phyloP scores from a whole-genome alignment of 164 flowering plant species.

The Sextonia rubra region DNA sequence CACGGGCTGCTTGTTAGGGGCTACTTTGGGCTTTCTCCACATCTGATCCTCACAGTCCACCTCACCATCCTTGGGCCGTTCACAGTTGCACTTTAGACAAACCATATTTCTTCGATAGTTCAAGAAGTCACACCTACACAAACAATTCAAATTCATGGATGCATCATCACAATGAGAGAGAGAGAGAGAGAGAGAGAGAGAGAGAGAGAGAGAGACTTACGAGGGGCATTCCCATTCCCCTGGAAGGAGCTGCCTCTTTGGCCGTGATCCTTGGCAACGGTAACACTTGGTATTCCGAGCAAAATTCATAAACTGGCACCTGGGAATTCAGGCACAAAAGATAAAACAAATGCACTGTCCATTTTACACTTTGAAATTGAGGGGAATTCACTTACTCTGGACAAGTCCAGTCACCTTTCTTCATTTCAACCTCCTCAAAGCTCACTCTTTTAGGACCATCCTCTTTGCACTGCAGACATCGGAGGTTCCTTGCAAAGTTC shows the following conservation, averaged over 20 bases:
- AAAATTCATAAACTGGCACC: conserved; percentile 82
- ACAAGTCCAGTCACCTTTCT: conserved; percentile 88
- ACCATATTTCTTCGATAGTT: conserved; percentile 52
- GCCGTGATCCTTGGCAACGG: conserved; percentile 60
- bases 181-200: background rate
- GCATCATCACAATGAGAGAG: background rate
- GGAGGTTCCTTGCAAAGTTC: conserved; percentile 63
- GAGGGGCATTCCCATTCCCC: conserved; percentile 95
- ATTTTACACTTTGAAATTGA: background rate
- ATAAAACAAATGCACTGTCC: background rate
- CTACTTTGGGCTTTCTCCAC: conserved; percentile 33
- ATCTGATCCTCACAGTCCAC: conserved; percentile 35
- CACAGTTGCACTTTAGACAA: conserved; percentile 61
- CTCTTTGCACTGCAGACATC: conserved; percentile 55
- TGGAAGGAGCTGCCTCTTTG: conserved; percentile 49
- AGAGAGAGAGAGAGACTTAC: conserved; percentile 37
- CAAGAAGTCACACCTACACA: conserved; percentile 70
- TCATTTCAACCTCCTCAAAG: conserved; percentile 42
- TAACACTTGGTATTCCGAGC: conserved; percentile 65
- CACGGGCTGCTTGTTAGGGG: background rate
- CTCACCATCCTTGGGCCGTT: conserved; percentile 37
- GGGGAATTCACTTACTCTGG: conserved; percentile 43
- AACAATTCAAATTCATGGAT: background rate
- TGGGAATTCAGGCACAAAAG: conserved; percentile 11
- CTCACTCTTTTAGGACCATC: conserved; percentile 49